phyloP scores from a whole-genome alignment of 768 basidiomycete genomes.

The Kwoniella heveanensis region DNA sequence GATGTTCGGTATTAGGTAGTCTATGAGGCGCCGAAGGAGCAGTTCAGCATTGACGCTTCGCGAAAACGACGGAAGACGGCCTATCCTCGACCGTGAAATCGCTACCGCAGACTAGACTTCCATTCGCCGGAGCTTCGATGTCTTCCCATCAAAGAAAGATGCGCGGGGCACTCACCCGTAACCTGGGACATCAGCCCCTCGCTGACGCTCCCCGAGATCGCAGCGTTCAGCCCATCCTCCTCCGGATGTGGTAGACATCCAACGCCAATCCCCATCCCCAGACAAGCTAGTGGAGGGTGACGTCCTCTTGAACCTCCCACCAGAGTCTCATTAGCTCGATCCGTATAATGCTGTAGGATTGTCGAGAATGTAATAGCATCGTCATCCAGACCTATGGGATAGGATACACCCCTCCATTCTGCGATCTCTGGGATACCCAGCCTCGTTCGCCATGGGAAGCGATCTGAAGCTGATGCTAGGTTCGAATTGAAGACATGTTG shows the following conservation, averaged over 20 bases:
- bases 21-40: slow-evolving; percentile 16
- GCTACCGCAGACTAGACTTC: too few relatives aligned
- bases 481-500: neutral
- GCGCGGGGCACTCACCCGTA: slow-evolving; percentile 42
- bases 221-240: slow-evolving; percentile 49
- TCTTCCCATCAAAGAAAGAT: too few relatives aligned
- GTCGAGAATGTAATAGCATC: slow-evolving; percentile 36
- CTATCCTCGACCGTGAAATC: too few relatives aligned
- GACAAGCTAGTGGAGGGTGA: slow-evolving; percentile 29
- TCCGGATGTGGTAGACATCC: slow-evolving; percentile 16
- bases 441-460: neutral
- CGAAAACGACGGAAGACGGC: too few relatives aligned
- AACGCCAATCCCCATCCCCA: slow-evolving; percentile 3
- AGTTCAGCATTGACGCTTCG: neutral
- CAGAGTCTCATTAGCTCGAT: slow-evolving; percentile 1
- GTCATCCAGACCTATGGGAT: slow-evolving; percentile 34
- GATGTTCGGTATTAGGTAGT: slow-evolving; percentile 39
- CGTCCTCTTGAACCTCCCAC: slow-evolving; percentile 29
- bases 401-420: slow-evolving; percentile 43
- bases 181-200: slow-evolving; percentile 39
- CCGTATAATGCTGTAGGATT: slow-evolving; percentile 28
- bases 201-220: slow-evolving; percentile 42
- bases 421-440: slow-evolving; percentile 13
- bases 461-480: neutral
- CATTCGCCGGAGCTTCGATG: too few relatives aligned